Evolutionary conservation across 148 eudicot genomes (phyloP), one percentile per base, ranked within the genome.

Genomic region (Fagopyrum tataricum): DNA sequence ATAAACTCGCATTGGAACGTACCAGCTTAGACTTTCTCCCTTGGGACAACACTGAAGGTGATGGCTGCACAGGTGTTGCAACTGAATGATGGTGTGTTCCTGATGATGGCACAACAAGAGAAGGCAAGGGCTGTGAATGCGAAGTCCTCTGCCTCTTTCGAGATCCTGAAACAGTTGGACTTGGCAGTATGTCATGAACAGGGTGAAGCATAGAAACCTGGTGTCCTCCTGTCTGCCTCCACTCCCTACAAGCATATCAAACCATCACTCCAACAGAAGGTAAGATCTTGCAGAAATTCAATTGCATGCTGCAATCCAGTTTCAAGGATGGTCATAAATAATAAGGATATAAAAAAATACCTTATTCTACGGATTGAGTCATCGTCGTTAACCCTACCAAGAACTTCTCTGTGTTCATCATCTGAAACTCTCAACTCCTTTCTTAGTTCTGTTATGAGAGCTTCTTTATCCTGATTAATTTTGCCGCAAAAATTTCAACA

Each of bases 391-490:
- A 94, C 96, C 80, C 87, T 82, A 74, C 78, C 79, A 13, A 91
- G 89, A 64, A 94, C 87, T 77, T 94, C 97, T 73, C 97, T 83
- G 83, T 94, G 98, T 79, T 94, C 98, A 70, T 94, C 97, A 82
- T 94, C 96, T 62, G 98, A 91, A 70, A 94, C 96, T 77, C 98
- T 87, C 81, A 94, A 78, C 83, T 94, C 98, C 86, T 89, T 94
- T 74, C 98, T 83, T 46, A 94, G 91, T 80, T 91, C 97, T 52
- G 98, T 91, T 52, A 94, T 94, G 71, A 94, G 74, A 56, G 93
- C 86, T 81, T 91, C 98, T 81, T 91, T 94, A 47, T 91, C 98
- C 98, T 94, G 88, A 75, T 64, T 44, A 78, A 67, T 43, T 70
- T 6, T 39, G 2, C 56, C 37, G 44, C 40, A 43, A 67, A 31